phyloP scores from a whole-genome alignment of 345 rosid genomes.

The Kernera saxatilis region DNA sequence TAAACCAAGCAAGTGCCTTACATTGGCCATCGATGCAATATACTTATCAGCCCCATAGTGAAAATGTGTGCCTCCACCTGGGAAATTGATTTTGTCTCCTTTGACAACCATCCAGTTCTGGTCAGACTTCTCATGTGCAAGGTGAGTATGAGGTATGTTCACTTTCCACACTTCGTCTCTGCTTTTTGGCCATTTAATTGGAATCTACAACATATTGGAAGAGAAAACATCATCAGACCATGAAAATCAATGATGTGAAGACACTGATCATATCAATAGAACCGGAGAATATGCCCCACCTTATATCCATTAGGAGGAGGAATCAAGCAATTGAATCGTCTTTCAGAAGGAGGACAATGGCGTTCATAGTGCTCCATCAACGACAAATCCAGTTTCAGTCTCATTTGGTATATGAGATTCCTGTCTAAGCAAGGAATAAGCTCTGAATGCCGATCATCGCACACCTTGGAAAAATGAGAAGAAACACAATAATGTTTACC shows the following conservation, averaged over 20 bases:
- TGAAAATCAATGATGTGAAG: background rate
- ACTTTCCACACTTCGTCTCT: conserved; percentile 97
- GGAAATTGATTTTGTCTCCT: conserved; percentile 79
- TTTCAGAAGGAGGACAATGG: conserved; percentile 87
- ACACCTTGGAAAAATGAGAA: conserved; percentile 44
- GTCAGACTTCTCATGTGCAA: conserved; percentile 91
- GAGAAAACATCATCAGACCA: background rate
- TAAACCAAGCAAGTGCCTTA: conserved; percentile 32
- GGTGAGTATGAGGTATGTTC: conserved; percentile 93
- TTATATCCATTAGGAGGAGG: conserved; percentile 94
- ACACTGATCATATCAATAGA: background rate
- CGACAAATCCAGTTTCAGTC: conserved; percentile 83
- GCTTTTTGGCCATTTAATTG: conserved; percentile 92
- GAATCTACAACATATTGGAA: conserved; percentile 41
- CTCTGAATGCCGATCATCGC: conserved; percentile 87
- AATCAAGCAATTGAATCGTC: conserved; percentile 81
- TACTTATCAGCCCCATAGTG: conserved; percentile 94
- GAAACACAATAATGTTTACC: background rate
- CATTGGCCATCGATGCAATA: conserved; percentile 84
- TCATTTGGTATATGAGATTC: conserved; percentile 76
- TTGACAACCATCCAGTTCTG: conserved; percentile 98
- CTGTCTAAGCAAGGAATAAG: conserved; percentile 88
- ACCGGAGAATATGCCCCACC: conserved; percentile 30
- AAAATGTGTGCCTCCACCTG: conserved; percentile 96
- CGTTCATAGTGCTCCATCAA: conserved; percentile 97